These are phyloP conservation scores for Silene coronaria DNA, from an alignment of 179 eudicot genomes.

Conservation along the genomic window DNA sequence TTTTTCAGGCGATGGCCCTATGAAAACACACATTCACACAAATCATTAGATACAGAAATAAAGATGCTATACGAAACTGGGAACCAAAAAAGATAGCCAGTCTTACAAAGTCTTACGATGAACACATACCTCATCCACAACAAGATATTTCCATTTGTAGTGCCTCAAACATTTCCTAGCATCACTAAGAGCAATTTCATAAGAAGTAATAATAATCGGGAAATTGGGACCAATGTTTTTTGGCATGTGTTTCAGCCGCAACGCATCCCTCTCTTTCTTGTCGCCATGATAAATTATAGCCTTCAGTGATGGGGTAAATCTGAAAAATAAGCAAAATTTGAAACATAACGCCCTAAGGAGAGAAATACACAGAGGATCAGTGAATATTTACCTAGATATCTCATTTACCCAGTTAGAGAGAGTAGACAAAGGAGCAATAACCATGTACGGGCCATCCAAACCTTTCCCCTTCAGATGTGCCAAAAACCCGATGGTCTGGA, in stretches of 20 bases:
- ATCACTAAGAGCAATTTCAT: constrained; percentile 78
- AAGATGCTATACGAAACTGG: neutral
- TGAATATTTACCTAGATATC: constrained; percentile 49
- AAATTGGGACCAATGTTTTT: constrained; percentile 64
- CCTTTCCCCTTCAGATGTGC: constrained; percentile 92
- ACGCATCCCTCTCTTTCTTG: constrained; percentile 48
- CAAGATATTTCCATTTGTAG: constrained; percentile 89
- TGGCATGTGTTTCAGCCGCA: constrained; percentile 76
- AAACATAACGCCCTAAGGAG: neutral
- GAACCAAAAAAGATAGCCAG: neutral
- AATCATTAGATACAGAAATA: neutral
- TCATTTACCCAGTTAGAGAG: constrained; percentile 96
- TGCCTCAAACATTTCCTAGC: constrained; percentile 58
- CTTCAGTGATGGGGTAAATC: constrained; percentile 79
- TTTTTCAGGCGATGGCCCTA: constrained; percentile 97
- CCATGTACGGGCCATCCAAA: constrained; percentile 89
- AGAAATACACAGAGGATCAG: neutral
- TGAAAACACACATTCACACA: constrained; percentile 17
- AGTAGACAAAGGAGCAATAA: constrained; percentile 95
- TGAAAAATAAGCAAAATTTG: constrained; percentile 28
- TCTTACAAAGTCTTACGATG: neutral
- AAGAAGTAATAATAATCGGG: constrained; percentile 93
- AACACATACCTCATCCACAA: constrained; percentile 82
- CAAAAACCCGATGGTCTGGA: constrained; percentile 89
- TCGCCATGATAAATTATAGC: constrained; percentile 89